Evolutionary conservation across 2,329 filamentous ascomycete genomes (phyloP).

Genomic region (Ophiostoma novo-ulmi): DNA sequence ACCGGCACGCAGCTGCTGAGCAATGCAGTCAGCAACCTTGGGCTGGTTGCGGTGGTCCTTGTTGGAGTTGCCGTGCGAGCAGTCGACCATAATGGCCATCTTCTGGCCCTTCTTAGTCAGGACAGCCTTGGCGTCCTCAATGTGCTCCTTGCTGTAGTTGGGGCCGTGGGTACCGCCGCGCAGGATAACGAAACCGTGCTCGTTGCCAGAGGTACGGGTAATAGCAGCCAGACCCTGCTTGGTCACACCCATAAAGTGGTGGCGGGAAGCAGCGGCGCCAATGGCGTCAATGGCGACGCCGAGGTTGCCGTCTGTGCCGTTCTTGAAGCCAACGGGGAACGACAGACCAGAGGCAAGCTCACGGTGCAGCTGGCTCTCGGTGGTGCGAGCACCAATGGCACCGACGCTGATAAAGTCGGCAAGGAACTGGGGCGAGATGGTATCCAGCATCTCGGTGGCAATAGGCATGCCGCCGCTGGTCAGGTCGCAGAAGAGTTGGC

Average conservation of each 20-base stretch:
- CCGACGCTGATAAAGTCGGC: slow-evolving; percentile 93
- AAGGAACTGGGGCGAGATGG: slow-evolving; percentile 95
- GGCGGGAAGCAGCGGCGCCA: slow-evolving; percentile 74
- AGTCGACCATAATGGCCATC: slow-evolving; percentile 95
- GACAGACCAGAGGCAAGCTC: slow-evolving; percentile 92
- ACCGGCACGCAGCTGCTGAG: slow-evolving; percentile 79
- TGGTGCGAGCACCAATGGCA: slow-evolving; percentile 92
- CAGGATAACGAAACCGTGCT: slow-evolving; percentile 95
- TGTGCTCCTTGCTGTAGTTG: slow-evolving; percentile 85
- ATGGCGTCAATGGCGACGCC: slow-evolving; percentile 94
- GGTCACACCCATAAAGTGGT: slow-evolving; percentile 98
- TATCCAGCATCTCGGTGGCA: slow-evolving; percentile 97
- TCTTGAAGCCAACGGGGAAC: slow-evolving; percentile 99
- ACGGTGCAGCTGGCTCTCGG: slow-evolving; percentile 92
- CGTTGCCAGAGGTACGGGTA: slow-evolving; percentile 85
- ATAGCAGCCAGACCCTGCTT: slow-evolving; percentile 96
- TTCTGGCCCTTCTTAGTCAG: slow-evolving; percentile 77
- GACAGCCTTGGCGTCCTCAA: slow-evolving; percentile 70
- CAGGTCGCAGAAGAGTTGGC: slow-evolving; percentile 88
- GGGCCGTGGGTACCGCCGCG: slow-evolving; percentile 86
- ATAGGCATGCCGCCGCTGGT: slow-evolving; percentile 87
- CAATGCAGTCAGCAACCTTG: slow-evolving; percentile 76
- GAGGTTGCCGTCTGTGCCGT: slow-evolving; percentile 90
- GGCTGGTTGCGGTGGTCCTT: slow-evolving; percentile 98
- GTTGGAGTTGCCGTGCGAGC: slow-evolving; percentile 95